These are phyloP conservation scores for Epicoccum nigrum DNA, from an alignment of 2,329 filamentous ascomycete genomes.

Conservation along the genomic window DNA sequence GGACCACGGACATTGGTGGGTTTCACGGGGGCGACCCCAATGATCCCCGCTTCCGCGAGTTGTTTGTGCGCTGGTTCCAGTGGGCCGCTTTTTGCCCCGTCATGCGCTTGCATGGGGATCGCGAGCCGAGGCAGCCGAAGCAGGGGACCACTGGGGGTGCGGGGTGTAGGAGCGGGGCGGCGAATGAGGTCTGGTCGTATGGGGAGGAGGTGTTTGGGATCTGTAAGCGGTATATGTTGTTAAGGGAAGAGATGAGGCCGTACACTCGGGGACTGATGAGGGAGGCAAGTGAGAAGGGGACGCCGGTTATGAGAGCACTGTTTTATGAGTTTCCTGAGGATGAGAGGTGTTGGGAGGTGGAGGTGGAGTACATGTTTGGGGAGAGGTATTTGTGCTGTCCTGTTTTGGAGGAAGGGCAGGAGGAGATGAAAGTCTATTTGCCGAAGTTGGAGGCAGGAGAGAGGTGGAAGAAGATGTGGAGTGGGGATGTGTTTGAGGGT, in stretches of 20 bases:
- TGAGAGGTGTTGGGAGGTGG: constrained; percentile 60
- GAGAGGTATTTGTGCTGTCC: constrained; percentile 64
- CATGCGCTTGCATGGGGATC: constrained; percentile 70
- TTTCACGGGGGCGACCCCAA: constrained; percentile 69
- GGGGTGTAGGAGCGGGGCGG: constrained; percentile 54
- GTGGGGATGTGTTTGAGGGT: constrained; percentile 44
- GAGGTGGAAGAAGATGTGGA: constrained; percentile 53
- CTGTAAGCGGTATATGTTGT: constrained; percentile 63
- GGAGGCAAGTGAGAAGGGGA: constrained; percentile 64
- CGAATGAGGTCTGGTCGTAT: constrained; percentile 72
- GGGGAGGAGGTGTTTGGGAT: constrained; percentile 66
- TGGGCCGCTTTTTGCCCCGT: constrained; percentile 72
- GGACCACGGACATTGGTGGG: constrained; percentile 74
- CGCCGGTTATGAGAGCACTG: constrained; percentile 65
- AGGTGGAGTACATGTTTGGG: constrained; percentile 70
- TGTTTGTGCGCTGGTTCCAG: constrained; percentile 72
- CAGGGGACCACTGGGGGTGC: constrained; percentile 46
- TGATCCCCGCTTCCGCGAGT: constrained; percentile 63
- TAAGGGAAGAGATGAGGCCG: constrained; percentile 63
- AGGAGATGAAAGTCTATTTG: constrained; percentile 58
- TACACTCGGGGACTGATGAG: constrained; percentile 66
- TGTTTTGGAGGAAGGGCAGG: constrained; percentile 58
- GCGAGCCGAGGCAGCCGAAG: constrained; percentile 63
- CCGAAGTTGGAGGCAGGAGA: constrained; percentile 46
- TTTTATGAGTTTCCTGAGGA: constrained; percentile 70